phyloP scores from a whole-genome alignment of 2,329 filamentous ascomycete species.

The Colletotrichum falcatum region DNA sequence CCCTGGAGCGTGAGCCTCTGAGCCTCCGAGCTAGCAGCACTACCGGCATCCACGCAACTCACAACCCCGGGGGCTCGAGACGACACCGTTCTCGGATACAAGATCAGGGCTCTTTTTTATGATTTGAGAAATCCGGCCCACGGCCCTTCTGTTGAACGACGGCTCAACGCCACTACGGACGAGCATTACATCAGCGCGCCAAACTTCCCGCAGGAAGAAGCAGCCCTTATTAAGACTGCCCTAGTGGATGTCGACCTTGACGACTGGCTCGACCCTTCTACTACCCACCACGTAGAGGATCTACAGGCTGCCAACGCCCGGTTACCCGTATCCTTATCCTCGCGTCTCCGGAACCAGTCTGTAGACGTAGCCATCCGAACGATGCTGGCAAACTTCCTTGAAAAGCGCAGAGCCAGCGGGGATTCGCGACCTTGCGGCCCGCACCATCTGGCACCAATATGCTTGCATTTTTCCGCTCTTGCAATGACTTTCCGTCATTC shows the following conservation, averaged over 20 bases:
- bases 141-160: not conserved
- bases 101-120: not conserved
- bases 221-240: not conserved
- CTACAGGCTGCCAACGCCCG: too few species aligned
- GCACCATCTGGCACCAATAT: not conserved
- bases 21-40: not conserved
- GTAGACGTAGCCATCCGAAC: not conserved
- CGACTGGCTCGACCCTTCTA: not conserved
- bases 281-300: not conserved
- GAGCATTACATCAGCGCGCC: not conserved
- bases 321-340: not conserved
- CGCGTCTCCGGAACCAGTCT: not conserved
- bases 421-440: not conserved
- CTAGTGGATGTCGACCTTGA: not conserved
- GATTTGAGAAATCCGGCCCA: not conserved
- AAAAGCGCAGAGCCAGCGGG: not conserved
- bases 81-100: not conserved
- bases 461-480: too few species aligned
- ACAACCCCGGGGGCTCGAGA: not conserved
- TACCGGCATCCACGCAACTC: not conserved
- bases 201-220: not conserved
- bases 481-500: too few species aligned
- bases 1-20: too few species aligned
- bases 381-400: not conserved
- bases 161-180: not conserved